phyloP scores from a whole-genome alignment of 208 protist species.

The Trypanosomatidae sp. region DNA sequence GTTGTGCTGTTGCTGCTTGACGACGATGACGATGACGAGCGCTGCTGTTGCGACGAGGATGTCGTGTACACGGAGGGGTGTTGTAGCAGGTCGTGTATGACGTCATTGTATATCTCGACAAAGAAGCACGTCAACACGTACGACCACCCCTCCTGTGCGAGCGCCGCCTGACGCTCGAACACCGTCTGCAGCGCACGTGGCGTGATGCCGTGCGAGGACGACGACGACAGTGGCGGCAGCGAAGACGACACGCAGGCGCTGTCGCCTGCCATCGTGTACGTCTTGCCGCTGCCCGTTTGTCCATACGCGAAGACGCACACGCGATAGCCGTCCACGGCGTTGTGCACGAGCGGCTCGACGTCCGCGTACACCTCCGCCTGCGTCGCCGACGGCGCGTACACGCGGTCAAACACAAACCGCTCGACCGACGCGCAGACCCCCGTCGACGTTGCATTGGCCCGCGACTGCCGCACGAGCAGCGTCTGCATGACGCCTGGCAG shows the following conservation, averaged over 20 bases:
- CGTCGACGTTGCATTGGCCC: slow-evolving; percentile 61
- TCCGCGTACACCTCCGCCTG: slow-evolving; percentile 78
- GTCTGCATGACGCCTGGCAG: no score
- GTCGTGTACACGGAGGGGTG: slow-evolving; percentile 31
- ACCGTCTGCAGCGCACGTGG: slow-evolving; percentile 72
- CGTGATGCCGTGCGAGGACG: slow-evolving; percentile 52
- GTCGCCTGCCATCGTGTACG: slow-evolving; percentile 85
- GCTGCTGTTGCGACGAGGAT: slow-evolving; percentile 10
- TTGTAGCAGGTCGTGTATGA: slow-evolving; percentile 75
- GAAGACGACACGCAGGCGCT: no score
- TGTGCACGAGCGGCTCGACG: slow-evolving; percentile 82
- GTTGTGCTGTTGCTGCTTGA: not conserved
- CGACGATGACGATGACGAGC: not conserved
- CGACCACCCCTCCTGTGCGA: slow-evolving; percentile 61
- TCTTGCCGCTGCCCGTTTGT: slow-evolving; percentile 87
- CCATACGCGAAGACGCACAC: slow-evolving; percentile 90
- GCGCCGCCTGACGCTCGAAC: slow-evolving; percentile 38
- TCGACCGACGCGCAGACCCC: slow-evolving; percentile 17
- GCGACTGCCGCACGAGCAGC: slow-evolving; percentile 34
- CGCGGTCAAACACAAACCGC: slow-evolving; percentile 30
- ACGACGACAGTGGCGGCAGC: slow-evolving; percentile 3
- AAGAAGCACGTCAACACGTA: slow-evolving; percentile 66
- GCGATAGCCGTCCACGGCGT: slow-evolving; percentile 84
- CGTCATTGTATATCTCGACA: slow-evolving; percentile 90
- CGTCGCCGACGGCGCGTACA: slow-evolving; percentile 16